Base-by-base conservation (phyloP, 78 protist species). In the Dictyostelium purpureum region DNA sequence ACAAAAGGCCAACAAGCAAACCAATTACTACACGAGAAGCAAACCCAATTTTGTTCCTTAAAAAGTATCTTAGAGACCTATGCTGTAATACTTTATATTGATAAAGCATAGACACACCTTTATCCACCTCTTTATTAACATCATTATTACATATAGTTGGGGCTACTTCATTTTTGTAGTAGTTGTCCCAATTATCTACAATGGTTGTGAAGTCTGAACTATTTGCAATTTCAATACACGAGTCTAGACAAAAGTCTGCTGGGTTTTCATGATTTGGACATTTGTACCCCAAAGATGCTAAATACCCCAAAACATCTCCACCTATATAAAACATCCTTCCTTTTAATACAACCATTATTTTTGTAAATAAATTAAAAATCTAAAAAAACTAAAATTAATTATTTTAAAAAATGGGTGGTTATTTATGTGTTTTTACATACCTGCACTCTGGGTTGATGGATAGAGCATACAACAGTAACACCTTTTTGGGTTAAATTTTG, bases 311-410 rank as follows among this genome's bases (percentile, higher is more conserved):
- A 19, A 65, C 31, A 2, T 73, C 56, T 28, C 63, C 9, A 35
- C 96, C 96, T 76, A 26, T 11, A 38, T 75, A 93, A 0, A 76
- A 19, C 61, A 40, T 52, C 26, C 49, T 79, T 2, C 96, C 93
- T 63, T 57, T 71, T 33, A 73, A 49, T 2, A 93, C 52, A 0
- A 93, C 43, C 69, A 77, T 33, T 2, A 77, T 31, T 14, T 87
- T 69, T 21, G 21, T 45, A n/a, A 93, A 83, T 47, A 77, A 52
- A 33, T 61, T 10, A 31, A 2, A 40, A 42, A 93, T 85, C n/a
- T 82, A 73, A n/a, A 56, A n/a, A n/a, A n/a, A n/a, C n/a, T n/a
- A n/a, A n/a, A n/a, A n/a, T n/a, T n/a, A 4, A 12, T 21, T 52
- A 33, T 85, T 79, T 69, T 67, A 71, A 40, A 71, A 6, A 61